Base-by-base conservation (phyloP, 768 basidiomycete species). In the Tylopilus subfusipes region DNA sequence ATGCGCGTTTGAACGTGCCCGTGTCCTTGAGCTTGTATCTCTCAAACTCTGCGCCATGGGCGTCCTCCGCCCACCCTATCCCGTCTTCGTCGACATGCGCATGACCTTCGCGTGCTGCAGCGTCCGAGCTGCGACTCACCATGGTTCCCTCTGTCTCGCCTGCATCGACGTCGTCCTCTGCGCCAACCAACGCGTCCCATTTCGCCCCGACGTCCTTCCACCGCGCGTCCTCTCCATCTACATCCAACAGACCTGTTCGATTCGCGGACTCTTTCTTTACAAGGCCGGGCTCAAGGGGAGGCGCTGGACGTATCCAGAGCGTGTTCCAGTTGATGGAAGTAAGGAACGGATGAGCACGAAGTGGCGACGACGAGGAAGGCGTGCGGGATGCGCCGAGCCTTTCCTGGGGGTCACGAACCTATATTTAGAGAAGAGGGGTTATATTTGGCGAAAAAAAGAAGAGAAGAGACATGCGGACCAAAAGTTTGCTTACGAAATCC, bases 401-500 rank as follows among this genome's bases (percentile, higher is more conserved):
- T 33, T 81, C 74, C 13, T 64, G 54, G 2, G 88, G 86, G 46
- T 89, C 81, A 18, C 73, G 75, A 27, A 84, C 76, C 85, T 82
- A 54, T 31, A 52, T 82, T 40, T 67, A n/a, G 18, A 19, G 11
- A 16, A 5, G 29, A 12, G 43, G 45, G 45, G 44, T 61, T 3
- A 55, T n/a, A 24, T 34, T 33, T 27, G 34, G 27, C 1, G 19
- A 27, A 14, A 45, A 42, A 50, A 31, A 36, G 19, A 0, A 39
- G n/a, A 18, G 11, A n/a, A n/a, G 34, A 34, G 22, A 43, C 5
- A 24, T n/a, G 54, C 58, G 40, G 43, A 96, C 93, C 59, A 99
- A 73, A 5, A 98, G 78, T 52, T 77, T 78, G 62, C 82, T 77
- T 19, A 98, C 80, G 44, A 99, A 77, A 69, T 93, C 90, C 60